Evolutionary conservation across 805 yeast species (phyloP).

Genomic region (Yamadazyma laniorum): DNA sequence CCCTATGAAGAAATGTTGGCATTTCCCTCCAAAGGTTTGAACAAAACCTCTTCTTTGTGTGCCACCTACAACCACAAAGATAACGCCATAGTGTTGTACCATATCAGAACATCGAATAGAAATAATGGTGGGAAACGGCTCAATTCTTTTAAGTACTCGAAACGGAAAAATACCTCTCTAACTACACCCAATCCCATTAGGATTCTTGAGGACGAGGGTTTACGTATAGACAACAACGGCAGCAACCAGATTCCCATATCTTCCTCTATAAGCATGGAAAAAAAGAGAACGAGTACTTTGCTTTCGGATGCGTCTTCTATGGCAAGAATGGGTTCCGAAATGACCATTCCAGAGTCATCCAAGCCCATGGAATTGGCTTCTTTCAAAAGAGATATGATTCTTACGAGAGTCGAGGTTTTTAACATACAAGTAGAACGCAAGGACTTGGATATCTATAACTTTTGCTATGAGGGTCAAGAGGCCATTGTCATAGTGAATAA

Average conservation of each 20-base stretch:
- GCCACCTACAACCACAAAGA: conserved; percentile 55
- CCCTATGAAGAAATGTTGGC: conserved; percentile 53
- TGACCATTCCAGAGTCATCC: conserved; percentile 24
- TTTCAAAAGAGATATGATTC: conserved; percentile 65
- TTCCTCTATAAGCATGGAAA: conserved; percentile 39
- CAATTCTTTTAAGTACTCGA: conserved; percentile 11
- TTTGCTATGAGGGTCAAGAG: conserved; percentile 55
- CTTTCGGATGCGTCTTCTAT: conserved; percentile 44
- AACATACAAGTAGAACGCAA: conserved; percentile 27
- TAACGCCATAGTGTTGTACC: conserved; percentile 50
- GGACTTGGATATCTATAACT: conserved; percentile 34
- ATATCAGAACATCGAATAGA: conserved; percentile 42
- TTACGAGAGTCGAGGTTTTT: conserved; percentile 56
- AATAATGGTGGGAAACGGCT: conserved; percentile 14
- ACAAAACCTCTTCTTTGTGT: conserved; percentile 41
- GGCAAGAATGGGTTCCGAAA: conserved; percentile 44
- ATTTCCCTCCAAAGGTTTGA: conserved; percentile 47
- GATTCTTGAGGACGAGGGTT: conserved; percentile 41
- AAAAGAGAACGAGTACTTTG: conserved; percentile 43
- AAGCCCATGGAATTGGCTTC: conserved; percentile 31
- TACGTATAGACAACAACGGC: conserved; percentile 5
- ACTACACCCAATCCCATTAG: conserved; percentile 44
- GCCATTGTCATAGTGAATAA: conserved; percentile 56
- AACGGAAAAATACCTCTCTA: conserved; percentile 25
- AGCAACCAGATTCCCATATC: conserved; percentile 8